A percentile compares a stretch with the other conserved stretches of the same genome.
Evolutionary conservation across 2,329 filamentous ascomycete genomes (phyloP).

Genomic region (Nemania serpens): DNA sequence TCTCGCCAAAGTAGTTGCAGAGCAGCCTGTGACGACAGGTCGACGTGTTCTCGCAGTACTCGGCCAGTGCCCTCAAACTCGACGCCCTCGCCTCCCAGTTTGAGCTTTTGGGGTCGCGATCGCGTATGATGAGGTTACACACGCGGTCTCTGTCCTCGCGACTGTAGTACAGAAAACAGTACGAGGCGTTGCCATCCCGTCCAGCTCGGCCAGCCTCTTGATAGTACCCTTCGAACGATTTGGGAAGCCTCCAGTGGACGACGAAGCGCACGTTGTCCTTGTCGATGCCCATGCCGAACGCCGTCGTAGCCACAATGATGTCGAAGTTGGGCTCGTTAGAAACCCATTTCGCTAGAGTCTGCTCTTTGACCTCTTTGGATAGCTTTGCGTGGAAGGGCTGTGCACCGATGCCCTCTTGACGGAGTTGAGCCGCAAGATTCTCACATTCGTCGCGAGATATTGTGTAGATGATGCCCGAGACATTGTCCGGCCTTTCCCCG

Average conservation of each 20-base stretch:
- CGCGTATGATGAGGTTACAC: slow-evolving; percentile 58
- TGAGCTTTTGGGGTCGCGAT: slow-evolving; percentile 48
- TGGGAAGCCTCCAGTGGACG: slow-evolving; percentile 90
- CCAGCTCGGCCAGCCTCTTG: slow-evolving; percentile 94
- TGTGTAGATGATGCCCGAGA: slow-evolving; percentile 81
- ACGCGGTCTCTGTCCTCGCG: slow-evolving; percentile 83
- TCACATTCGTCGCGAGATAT: slow-evolving; percentile 77
- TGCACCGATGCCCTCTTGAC: slow-evolving; percentile 72
- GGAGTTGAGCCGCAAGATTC: slow-evolving; percentile 66
- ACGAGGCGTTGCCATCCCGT: slow-evolving; percentile 82
- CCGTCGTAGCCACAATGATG: slow-evolving; percentile 92
- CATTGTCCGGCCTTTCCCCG: slow-evolving; percentile 63
- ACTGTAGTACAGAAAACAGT: slow-evolving; percentile 90
- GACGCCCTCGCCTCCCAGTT: slow-evolving; percentile 58
- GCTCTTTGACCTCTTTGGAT: slow-evolving; percentile 68
- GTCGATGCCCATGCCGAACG: slow-evolving; percentile 98
- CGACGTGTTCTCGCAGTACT: slow-evolving; percentile 79
- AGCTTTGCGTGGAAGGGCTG: slow-evolving; percentile 75
- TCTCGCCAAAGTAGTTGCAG: slow-evolving; percentile 77
- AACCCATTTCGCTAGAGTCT: slow-evolving; percentile 74
- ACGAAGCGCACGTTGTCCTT: slow-evolving; percentile 95
- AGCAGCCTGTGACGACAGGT: slow-evolving; percentile 78
- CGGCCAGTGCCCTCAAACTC: slow-evolving; percentile 70
- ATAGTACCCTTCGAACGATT: slow-evolving; percentile 94
- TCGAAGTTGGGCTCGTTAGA: slow-evolving; percentile 77